A percentile compares a stretch with the other conserved stretches of the same genome.
Conservation (phyloP, 2,329 filamentous ascomycete species). For the Dothistroma pini region DNA sequence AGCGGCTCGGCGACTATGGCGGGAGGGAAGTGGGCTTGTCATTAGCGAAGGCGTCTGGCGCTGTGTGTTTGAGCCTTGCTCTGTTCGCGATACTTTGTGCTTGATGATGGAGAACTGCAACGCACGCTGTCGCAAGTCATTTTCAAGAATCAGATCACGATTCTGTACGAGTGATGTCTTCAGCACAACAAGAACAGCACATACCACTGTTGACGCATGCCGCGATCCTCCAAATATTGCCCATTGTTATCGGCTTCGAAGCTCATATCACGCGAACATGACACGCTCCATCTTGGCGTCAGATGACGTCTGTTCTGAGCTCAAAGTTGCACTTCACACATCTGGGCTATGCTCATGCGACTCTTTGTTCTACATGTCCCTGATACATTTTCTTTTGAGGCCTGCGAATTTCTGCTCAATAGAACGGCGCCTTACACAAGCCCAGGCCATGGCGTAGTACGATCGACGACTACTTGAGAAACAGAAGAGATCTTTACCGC, state of each 20-base stretch:
- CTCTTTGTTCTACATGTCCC: background rate
- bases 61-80: slow-evolving; percentile 12
- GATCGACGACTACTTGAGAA: background rate
- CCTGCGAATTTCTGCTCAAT: background rate
- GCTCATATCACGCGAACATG: background rate
- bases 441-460: background rate
- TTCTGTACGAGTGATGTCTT: background rate
- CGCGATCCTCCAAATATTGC: background rate
- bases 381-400: background rate
- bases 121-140: background rate
- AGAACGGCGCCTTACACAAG: background rate
- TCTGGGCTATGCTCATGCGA: background rate
- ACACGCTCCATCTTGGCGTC: background rate
- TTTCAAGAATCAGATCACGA: background rate
- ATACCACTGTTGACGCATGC: background rate
- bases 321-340: background rate
- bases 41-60: slow-evolving; percentile 27
- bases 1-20: background rate
- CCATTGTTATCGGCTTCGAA: background rate
- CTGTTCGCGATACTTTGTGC: slow-evolving; percentile 13
- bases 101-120: background rate
- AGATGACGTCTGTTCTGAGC: background rate
- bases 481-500: background rate
- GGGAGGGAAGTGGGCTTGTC: slow-evolving; percentile 9
- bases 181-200: background rate